Base-by-base conservation (phyloP, 176 grass and related monocot genomes). In the Zoysia pacifica region DNA sequence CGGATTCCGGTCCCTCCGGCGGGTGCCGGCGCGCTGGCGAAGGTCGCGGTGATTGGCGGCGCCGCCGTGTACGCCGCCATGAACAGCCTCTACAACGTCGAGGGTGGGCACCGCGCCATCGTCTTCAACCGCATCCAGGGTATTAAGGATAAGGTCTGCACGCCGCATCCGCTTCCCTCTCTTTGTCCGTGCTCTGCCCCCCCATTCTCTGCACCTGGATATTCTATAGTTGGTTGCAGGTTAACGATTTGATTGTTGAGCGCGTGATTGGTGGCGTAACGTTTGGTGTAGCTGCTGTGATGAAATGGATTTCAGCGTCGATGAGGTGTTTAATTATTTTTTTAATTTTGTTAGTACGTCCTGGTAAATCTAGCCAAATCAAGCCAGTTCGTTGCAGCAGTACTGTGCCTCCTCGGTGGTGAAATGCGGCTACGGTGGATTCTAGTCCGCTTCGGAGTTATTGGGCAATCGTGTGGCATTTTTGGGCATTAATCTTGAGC, bases 41-140 rank as follows among this genome's bases (percentile, higher is more conserved):
- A 90, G 80, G 87, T 97, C 42, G 76, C 70, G 58, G 65, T 93
- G 65, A 20, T 97, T 15, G 93, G 93, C 45, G 93, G 93, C 83
- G 85, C 82, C 62, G 79, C 73, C 63, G 68, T 97, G 18, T 93
- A 97, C 72, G 93, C 87, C 36, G 90, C 80, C 54, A 41, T 86
- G 65, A 93, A 90, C 87, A 89, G 87, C 73, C 83, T 97, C 18
- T 97, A 93, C 85, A 97, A 97, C 85, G 93, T 97, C 51, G 93
- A 97, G 68, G 90, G 90, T 1, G 93, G 93, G 0, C 93, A 97
- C 54, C 93, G 93, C 2, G 93, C 93, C 67, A 93, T 93, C 62
- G 93, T 97, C 62, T 97, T 93, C 90, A 97, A 93, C 76, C 93
- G 93, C 49, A 79, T 97, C 72, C 49, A 93, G 50, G 93, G 93